phyloP scores from a whole-genome alignment of 2,329 filamentous ascomycete genomes.

The Aspergillus nomiae region DNA sequence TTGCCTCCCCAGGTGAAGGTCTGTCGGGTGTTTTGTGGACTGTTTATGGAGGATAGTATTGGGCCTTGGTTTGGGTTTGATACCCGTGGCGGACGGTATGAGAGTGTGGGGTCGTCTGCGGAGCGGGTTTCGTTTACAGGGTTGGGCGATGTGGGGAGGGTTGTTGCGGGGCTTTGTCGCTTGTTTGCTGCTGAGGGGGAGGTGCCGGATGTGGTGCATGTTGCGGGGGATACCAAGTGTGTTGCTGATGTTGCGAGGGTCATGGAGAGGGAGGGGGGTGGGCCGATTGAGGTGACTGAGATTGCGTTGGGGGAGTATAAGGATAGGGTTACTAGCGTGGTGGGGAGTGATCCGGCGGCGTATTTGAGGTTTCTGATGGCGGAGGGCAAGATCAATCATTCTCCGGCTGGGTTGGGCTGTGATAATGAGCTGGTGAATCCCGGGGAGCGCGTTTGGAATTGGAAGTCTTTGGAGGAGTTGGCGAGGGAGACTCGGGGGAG shows the following conservation, averaged over 20 bases:
- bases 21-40: constrained; percentile 34
- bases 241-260: constrained; percentile 26
- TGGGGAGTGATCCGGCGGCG: constrained; percentile 26
- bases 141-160: constrained; percentile 32
- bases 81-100: constrained; percentile 30
- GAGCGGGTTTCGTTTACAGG: constrained; percentile 34
- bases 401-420: constrained; percentile 23
- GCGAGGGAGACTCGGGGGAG: constrained; percentile 27
- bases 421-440: constrained; percentile 35
- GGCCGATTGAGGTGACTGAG: constrained; percentile 24
- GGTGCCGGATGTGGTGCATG: constrained; percentile 29
- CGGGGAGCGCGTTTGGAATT: constrained; percentile 29
- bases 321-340: constrained; percentile 18
- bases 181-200: constrained; percentile 8
- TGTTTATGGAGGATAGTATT: constrained; percentile 38
- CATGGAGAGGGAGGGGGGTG: constrained; percentile 29
- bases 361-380: constrained; percentile 40
- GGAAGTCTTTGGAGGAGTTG: constrained; percentile 32
- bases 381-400: constrained; percentile 31
- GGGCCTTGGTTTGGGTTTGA: constrained; percentile 39
- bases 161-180: constrained; percentile 30
- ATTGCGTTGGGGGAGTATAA: constrained; percentile 29
- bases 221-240: constrained; percentile 30
- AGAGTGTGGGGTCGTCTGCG: constrained; percentile 28
- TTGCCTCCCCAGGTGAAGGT: constrained; percentile 23